Percentiles rank a stretch among this genome's conserved stretches.
These are phyloP conservation scores for Suillus subalutaceus DNA, from an alignment of 768 basidiomycete species.

Conservation along the genomic window DNA sequence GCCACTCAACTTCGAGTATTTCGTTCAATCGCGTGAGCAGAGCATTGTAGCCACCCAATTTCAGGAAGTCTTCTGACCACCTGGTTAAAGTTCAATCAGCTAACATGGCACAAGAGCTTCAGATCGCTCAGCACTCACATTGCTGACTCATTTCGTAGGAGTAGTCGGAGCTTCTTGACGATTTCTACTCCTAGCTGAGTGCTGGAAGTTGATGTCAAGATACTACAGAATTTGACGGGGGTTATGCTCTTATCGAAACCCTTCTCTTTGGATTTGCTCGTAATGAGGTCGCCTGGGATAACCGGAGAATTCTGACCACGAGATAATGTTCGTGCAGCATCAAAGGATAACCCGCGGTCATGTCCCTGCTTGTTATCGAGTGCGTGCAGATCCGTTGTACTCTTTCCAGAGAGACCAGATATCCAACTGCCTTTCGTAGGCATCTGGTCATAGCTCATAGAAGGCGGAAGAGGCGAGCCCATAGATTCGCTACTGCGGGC, in stretches of 20 bases:
- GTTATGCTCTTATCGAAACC: slow-evolving; percentile 54
- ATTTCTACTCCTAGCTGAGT: slow-evolving; percentile 81
- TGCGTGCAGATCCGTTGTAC: slow-evolving; percentile 32
- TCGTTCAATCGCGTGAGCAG: slow-evolving; percentile 86
- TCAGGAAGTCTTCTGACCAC: slow-evolving; percentile 89
- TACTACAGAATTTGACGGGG: slow-evolving; percentile 66
- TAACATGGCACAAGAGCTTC: slow-evolving; percentile 1
- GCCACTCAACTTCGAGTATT: slow-evolving; percentile 95
- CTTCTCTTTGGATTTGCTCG: slow-evolving; percentile 56
- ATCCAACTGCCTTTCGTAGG: slow-evolving; percentile 28
- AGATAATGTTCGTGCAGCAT: slow-evolving; percentile 54
- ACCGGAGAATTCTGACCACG: slow-evolving; percentile 53
- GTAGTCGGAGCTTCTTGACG: slow-evolving; percentile 83
- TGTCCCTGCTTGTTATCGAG: slow-evolving; percentile 41
- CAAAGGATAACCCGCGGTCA: slow-evolving; percentile 63
- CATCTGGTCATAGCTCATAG: slow-evolving; percentile 39
- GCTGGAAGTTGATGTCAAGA: slow-evolving; percentile 69
- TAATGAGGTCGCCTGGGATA: slow-evolving; percentile 37
- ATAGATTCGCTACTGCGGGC: slow-evolving; percentile 77
- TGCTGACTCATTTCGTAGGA: slow-evolving; percentile 91
- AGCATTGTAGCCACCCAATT: slow-evolving; percentile 82
- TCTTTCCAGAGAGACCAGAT: slow-evolving; percentile 32
- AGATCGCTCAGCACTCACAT: slow-evolving; percentile 46
- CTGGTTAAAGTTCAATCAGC: slow-evolving; percentile 40
- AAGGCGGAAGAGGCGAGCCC: slow-evolving; percentile 50